Evolutionary conservation across 331 rosid genomes (phyloP).

Genomic region (Quercus tomentella): DNA sequence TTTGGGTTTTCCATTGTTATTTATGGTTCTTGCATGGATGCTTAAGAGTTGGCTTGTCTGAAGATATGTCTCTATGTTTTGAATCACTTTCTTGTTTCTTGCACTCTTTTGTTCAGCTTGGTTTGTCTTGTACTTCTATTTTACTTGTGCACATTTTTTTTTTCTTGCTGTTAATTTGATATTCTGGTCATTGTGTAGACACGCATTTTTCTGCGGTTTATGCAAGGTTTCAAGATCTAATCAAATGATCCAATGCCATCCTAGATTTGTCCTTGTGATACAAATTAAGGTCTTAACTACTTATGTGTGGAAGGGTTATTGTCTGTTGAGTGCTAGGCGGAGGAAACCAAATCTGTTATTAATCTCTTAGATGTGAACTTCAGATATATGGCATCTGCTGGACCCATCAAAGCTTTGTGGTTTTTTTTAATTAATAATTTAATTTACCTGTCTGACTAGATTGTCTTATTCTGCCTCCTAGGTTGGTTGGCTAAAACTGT

Average conservation of each 20-base stretch:
- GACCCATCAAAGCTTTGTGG: not conserved
- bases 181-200: too few species aligned
- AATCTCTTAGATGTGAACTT: not conserved
- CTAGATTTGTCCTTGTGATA: not conserved
- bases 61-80: not conserved
- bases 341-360: not conserved
- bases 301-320: not conserved
- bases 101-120: not conserved
- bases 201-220: too few species aligned
- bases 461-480: not conserved
- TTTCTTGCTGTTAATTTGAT: not conserved
- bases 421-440: too few species aligned
- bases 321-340: not conserved
- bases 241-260: not conserved
- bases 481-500: constrained; percentile 6
- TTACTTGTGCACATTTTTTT: not conserved
- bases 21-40: constrained; percentile 8
- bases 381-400: not conserved
- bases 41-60: not conserved
- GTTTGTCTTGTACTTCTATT: not conserved
- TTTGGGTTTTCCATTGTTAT: not conserved
- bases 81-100: not conserved
- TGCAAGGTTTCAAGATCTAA: not conserved
- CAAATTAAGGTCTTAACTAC: not conserved
- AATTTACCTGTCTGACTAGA: not conserved